Conservation (phyloP, 768 basidiomycete species). For the Pleurotus sapidus region DNA sequence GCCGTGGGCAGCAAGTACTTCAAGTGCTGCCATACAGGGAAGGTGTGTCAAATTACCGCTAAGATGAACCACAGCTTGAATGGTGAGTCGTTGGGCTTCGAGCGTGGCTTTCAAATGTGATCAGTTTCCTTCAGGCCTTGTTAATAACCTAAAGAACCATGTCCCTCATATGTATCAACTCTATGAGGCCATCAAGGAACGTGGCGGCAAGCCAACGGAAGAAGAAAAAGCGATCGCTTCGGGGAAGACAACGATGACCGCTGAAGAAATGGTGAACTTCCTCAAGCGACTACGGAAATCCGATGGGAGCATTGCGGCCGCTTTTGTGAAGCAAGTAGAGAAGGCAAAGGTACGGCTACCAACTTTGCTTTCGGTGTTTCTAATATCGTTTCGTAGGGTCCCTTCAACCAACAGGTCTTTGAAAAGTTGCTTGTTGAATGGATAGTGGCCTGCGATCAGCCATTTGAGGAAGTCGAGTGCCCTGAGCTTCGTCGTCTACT, state of each 20-base stretch:
- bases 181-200: background rate
- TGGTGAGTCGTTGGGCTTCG: constrained; percentile 5
- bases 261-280: background rate
- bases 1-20: constrained; percentile 13
- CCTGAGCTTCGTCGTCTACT: constrained; percentile 15
- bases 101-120: too few relatives aligned
- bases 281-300: background rate
- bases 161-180: background rate
- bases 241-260: background rate
- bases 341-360: background rate
- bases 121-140: background rate
- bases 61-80: constrained; percentile 17
- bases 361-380: too few relatives aligned
- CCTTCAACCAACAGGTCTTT: constrained; percentile 15
- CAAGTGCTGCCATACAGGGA: constrained; percentile 16
- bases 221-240: background rate
- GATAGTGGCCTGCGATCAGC: constrained; percentile 16
- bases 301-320: background rate
- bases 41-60: constrained; percentile 14
- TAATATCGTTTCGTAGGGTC: constrained; percentile 3
- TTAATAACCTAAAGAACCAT: background rate
- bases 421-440: constrained; percentile 15
- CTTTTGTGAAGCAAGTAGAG: background rate
- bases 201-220: background rate
- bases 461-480: constrained; percentile 18